phyloP scores from a whole-genome alignment of 257 asterid species.

The Solanum tarijense region DNA sequence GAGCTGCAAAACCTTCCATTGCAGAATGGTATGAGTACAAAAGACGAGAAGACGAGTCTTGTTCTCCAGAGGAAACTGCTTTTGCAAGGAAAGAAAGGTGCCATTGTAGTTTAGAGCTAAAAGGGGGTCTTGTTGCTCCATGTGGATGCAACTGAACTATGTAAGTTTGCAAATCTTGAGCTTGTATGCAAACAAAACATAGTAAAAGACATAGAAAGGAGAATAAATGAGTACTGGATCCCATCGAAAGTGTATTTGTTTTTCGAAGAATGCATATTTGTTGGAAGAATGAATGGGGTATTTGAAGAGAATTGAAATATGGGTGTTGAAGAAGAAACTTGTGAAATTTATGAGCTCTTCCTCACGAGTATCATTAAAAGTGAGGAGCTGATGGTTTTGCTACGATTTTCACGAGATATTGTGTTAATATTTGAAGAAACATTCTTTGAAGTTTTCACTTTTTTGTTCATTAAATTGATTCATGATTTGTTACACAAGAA shows the following conservation, averaged over 20 bases:
- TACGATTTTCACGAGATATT: background rate
- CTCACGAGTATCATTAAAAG: constrained; percentile 65
- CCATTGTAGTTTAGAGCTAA: constrained; percentile 58
- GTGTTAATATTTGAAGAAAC: background rate
- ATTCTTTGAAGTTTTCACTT: background rate
- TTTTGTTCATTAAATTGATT: background rate
- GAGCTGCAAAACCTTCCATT: constrained; percentile 89
- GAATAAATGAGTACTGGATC: constrained; percentile 11
- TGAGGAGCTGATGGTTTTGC: background rate
- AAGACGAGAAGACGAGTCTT: constrained; percentile 46
- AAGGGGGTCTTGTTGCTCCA: constrained; percentile 22
- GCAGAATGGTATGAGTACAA: constrained; percentile 66
- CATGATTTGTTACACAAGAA: constrained; percentile 2
- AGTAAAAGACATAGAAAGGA: constrained; percentile 17
- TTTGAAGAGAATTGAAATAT: constrained; percentile 30
- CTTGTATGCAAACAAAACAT: constrained; percentile 15
- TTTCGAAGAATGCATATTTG: constrained; percentile 19
- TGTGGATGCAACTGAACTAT: constrained; percentile 79
- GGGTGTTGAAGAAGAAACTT: constrained; percentile 29
- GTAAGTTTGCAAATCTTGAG: constrained; percentile 50
- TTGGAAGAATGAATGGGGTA: constrained; percentile 17
- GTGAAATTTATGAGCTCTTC: constrained; percentile 70
- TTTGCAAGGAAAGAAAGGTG: constrained; percentile 66
- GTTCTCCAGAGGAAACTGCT: constrained; percentile 18
- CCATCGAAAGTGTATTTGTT: constrained; percentile 22